Base-by-base conservation (phyloP, 306 rosid genomes). In the Urtica urens region DNA sequence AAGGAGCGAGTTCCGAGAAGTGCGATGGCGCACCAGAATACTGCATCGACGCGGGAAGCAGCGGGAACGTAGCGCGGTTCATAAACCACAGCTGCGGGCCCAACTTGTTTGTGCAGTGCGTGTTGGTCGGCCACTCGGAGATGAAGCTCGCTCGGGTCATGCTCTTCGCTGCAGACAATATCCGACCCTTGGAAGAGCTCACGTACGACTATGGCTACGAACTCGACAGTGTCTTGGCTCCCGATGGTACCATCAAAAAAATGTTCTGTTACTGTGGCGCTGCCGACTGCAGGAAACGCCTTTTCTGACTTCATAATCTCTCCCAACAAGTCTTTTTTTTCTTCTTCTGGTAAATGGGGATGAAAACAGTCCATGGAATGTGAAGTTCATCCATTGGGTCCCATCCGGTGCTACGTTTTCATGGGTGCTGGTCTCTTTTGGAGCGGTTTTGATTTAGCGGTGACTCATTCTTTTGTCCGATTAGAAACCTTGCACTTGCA, bases 51-150 rank as follows among this genome's bases (percentile, higher is more conserved):
- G 99, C 99, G 14, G 93, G 93, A 38, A 64, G 76, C 16, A 71
- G 70, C 6, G 99, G 99, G 51, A 92, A 85, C 46, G 63, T 92
- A 54, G 94, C 96, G 23, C 63, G 99, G 53, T 92, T 85, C 40
- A 85, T 92, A 39, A 92, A 92, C 60, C 99, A 92, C 66, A 77
- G 99, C 22, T 92, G 99, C 49, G 94, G 81, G 53, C 99, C 99
- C 26, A 92, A 92, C 63, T 66, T 92, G 55, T 92, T 92, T 60
- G 99, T 92, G 28, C 99, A 92, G 58, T 92, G 96, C 70, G 94
- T 92, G 39, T 65, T 85, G 83, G 79, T 87, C 72, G 57, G 92
- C 14, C 95, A 92, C 76, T 70, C 65, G 46, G 93, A 92, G 57
- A 64, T 82, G 65, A 80, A 63, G 59, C 72, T 85, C 48, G 99